Evolutionary conservation across 176 grass and related monocot species (phyloP).

Genomic region (Pontederia crassipes): DNA sequence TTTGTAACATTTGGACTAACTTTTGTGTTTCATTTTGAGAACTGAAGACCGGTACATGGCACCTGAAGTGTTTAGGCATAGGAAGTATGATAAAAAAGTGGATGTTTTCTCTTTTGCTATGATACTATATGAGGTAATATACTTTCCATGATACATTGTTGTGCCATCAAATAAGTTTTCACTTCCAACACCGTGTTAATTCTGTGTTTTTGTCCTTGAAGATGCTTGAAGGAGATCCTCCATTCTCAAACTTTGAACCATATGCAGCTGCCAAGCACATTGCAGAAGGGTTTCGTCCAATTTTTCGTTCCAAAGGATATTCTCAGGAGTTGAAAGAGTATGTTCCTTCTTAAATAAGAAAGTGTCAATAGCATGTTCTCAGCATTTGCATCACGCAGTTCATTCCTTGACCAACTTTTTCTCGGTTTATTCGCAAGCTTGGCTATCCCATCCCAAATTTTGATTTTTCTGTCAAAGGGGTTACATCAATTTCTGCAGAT

Average conservation of each 20-base stretch:
- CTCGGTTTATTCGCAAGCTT: too few relatives aligned
- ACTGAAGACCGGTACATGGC: conserved; percentile 92
- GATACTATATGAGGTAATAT: conserved; percentile 87
- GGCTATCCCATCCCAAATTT: conserved; percentile 84
- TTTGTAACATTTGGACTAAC: conserved; percentile 4
- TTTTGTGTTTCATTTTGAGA: conserved; percentile 9
- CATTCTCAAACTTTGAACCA: conserved; percentile 73
- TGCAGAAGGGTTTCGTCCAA: conserved; percentile 63
- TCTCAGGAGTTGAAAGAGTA: conserved; percentile 72
- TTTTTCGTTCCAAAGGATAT: conserved; percentile 59
- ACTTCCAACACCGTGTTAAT: too few relatives aligned
- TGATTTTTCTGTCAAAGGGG: conserved; percentile 95
- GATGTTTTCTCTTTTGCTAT: conserved; percentile 99
- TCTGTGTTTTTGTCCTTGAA: background rate
- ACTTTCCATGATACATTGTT: too few relatives aligned
- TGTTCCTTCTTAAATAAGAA: background rate
- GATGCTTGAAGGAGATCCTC: conserved; percentile 89
- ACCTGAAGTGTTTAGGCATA: conserved; percentile 98
- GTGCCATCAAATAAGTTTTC: too few relatives aligned
- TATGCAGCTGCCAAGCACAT: conserved; percentile 88
- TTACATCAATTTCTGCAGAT: conserved; percentile 93
- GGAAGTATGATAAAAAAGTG: conserved; percentile 99
- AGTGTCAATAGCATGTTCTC: too few relatives aligned
- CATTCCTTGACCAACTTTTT: too few relatives aligned
- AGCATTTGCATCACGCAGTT: too few relatives aligned